Conservation (phyloP, 768 basidiomycete genomes). For the Psilocybe cyanescens region DNA sequence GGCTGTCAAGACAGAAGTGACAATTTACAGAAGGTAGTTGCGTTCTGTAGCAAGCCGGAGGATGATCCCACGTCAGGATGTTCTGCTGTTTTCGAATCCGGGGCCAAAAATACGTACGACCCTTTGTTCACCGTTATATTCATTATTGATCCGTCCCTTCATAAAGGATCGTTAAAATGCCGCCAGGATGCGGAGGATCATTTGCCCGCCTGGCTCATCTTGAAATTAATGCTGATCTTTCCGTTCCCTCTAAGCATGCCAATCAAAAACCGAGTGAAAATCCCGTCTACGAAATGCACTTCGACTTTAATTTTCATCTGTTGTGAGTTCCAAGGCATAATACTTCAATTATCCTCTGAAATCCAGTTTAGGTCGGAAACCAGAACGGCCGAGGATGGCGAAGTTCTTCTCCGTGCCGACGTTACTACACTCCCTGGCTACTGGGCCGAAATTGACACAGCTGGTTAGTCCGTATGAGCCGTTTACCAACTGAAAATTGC, state of each 20-base stretch:
- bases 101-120: background rate
- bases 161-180: background rate
- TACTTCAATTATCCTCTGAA: background rate
- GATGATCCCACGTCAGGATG: background rate
- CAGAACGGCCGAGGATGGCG: background rate
- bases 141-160: background rate
- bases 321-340: background rate
- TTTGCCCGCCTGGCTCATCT: background rate
- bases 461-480: background rate
- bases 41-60: background rate
- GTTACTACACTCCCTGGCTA: background rate
- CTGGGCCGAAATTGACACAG: background rate
- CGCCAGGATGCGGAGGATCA: background rate
- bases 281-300: background rate
- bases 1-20: background rate
- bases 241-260: background rate
- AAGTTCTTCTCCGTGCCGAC: background rate
- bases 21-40: background rate
- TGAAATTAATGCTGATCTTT: background rate
- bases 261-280: background rate
- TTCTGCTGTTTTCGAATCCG: background rate
- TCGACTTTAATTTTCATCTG: background rate
- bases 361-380: background rate
- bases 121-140: background rate
- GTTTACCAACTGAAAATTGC: background rate